Base-by-base conservation (phyloP, 1,284 basidiomycete species). In the Chiua sp. region DNA sequence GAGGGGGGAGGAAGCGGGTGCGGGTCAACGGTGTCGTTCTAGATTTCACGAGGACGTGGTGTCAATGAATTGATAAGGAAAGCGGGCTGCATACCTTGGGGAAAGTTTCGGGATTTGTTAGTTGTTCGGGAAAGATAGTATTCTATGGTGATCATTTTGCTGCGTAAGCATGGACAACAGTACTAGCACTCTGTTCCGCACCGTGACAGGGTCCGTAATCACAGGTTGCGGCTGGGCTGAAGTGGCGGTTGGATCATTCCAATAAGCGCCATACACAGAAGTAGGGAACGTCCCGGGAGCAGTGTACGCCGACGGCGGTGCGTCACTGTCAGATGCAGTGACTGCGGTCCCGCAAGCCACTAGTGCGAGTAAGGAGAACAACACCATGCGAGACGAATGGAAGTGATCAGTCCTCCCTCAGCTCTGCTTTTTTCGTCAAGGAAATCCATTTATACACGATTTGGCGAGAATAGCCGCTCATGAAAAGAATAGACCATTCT, bases 231-330 rank as follows among this genome's bases (percentile, higher is more conserved):
- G 83, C 72, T 90, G 86, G 3, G 79, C 82, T 33, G 79, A 79
- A 3, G 87, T 90, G 22, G 82, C 85, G 16, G 87, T 89, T 18
- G 90, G 87, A 62, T 82, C 72, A 67, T 90, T 88, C 74, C 85
- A 88, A 71, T 90, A 91, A 59, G 82, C 75, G 12, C 71, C 70
- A 68, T 82, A 89, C 26, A 79, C 72, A 3, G 84, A 82, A 3
- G 86, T 87, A 4, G 87, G 87, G 69, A 88, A 88, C 6, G 72
- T 66, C 10, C 86, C 86, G 10, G 85, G 81, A n/a, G 75, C 85
- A 1, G 86, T 84, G 68, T 82, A 87, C 7, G 80, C 80, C 78
- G 57, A 49, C 12, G 20, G 33, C 3, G 47, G 26, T 7, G 15
- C 53, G 30, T 56, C 58, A 1, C 53, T 51, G n/a, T 33, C 51